Evolutionary conservation across 129 eudicot genomes (phyloP).

Genomic region (Arctium minus): DNA sequence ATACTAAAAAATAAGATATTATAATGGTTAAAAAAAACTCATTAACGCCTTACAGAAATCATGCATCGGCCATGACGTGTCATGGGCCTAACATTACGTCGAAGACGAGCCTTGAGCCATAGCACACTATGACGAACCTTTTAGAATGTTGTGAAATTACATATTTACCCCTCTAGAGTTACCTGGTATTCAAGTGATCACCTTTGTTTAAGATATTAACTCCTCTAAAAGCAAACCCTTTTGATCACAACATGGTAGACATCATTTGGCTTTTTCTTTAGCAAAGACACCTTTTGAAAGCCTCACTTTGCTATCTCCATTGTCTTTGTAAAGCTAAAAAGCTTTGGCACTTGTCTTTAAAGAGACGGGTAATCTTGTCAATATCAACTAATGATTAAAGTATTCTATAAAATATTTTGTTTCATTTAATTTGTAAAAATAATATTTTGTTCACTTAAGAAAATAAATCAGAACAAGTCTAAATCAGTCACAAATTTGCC

Average conservation of each 20-base stretch:
- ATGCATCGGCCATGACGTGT: background rate
- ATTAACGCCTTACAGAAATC: background rate
- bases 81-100: background rate
- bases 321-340: background rate
- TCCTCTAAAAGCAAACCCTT: background rate
- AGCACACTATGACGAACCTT: background rate
- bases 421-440: background rate
- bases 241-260: background rate
- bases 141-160: background rate
- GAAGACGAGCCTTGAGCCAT: background rate
- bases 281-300: background rate
- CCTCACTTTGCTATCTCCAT: background rate
- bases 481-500: background rate
- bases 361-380: background rate
- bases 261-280: background rate
- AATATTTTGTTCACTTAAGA: background rate
- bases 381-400: background rate
- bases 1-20: too few relatives aligned
- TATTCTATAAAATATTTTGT: background rate
- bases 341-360: background rate
- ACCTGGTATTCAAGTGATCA: background rate
- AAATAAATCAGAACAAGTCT: background rate
- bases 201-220: background rate
- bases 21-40: too few relatives aligned
- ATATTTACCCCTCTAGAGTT: background rate